Evolutionary conservation across 352 stramenopile species (phyloP).

Genomic region (Globisporangium uncinulatum): DNA sequence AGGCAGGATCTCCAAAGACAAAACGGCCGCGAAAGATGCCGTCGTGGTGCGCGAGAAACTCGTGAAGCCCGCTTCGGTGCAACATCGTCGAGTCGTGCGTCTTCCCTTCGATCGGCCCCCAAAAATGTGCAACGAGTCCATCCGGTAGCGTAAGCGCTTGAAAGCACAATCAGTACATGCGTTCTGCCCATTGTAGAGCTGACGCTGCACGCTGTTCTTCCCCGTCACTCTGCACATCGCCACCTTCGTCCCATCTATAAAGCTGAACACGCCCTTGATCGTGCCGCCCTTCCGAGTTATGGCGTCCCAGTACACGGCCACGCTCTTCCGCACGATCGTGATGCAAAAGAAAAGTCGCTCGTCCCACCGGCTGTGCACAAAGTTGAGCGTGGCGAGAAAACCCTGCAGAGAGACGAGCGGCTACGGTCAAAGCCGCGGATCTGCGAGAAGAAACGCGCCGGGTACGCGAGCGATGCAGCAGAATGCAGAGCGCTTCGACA

Average conservation of each 20-base stretch:
- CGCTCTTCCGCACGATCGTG: neutral
- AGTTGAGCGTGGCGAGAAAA: neutral
- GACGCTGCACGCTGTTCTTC: neutral
- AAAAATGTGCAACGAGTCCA: neutral
- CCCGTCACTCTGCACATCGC: neutral
- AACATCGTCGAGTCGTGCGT: neutral
- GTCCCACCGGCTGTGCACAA: neutral
- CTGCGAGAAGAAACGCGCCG: neutral
- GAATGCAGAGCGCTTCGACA: too few relatives aligned
- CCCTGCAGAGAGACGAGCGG: neutral
- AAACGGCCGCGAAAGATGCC: neutral
- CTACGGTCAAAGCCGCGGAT: neutral
- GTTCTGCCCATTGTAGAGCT: slow-evolving; percentile 1
- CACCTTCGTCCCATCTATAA: neutral
- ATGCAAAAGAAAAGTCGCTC: neutral
- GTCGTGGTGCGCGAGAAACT: neutral
- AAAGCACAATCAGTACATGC: neutral
- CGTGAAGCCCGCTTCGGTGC: neutral
- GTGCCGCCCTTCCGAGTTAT: neutral
- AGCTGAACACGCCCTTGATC: neutral
- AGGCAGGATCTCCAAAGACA: neutral
- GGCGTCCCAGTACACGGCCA: neutral
- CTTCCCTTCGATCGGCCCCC: neutral
- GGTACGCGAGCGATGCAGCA: neutral
- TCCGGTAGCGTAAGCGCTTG: neutral